Percentiles rank a stretch among this genome's conserved stretches.
These are phyloP conservation scores for Reticulascus tulasneorum DNA, from an alignment of 2,329 filamentous ascomycete species.

Conservation along the genomic window DNA sequence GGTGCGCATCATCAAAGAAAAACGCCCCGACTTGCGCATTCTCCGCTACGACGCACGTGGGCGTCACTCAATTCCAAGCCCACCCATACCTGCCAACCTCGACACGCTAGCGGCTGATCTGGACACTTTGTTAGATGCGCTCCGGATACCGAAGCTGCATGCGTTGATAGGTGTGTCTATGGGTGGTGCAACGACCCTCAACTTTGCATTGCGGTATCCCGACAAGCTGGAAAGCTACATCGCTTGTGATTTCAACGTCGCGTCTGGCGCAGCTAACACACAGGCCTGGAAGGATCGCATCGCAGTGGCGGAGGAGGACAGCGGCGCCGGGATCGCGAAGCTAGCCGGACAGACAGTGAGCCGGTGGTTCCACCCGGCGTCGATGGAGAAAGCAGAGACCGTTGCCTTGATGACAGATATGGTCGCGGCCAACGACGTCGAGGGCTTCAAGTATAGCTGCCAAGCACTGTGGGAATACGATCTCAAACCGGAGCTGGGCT, in stretches of 20 bases:
- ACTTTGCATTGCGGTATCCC: constrained; percentile 66
- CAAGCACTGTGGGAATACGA: constrained; percentile 71
- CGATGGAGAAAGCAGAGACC: constrained; percentile 38
- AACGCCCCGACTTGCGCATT: constrained; percentile 64
- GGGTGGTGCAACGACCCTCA: constrained; percentile 74
- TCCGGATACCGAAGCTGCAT: constrained; percentile 64
- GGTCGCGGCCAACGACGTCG: constrained; percentile 64
- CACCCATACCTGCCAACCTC: constrained; percentile 50
- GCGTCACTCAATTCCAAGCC: constrained; percentile 47
- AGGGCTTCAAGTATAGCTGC: constrained; percentile 65
- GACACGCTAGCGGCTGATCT: constrained; percentile 68
- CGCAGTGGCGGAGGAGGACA: constrained; percentile 55
- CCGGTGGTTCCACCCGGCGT: constrained; percentile 71
- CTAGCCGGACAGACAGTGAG: constrained; percentile 68
- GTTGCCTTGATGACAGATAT: constrained; percentile 62
- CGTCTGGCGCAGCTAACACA: constrained; percentile 69
- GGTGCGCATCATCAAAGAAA: constrained; percentile 54
- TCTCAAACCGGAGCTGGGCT: constrained; percentile 51
- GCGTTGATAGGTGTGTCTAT: constrained; percentile 73
- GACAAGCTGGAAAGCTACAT: constrained; percentile 57
- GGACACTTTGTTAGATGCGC: constrained; percentile 58
- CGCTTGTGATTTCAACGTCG: constrained; percentile 74
- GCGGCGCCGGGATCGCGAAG: constrained; percentile 54
- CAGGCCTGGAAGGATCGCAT: constrained; percentile 77
- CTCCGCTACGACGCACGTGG: constrained; percentile 77